Conservation (phyloP, 176 grass and related monocot genomes). For the Tillandsia fasciculata region DNA sequence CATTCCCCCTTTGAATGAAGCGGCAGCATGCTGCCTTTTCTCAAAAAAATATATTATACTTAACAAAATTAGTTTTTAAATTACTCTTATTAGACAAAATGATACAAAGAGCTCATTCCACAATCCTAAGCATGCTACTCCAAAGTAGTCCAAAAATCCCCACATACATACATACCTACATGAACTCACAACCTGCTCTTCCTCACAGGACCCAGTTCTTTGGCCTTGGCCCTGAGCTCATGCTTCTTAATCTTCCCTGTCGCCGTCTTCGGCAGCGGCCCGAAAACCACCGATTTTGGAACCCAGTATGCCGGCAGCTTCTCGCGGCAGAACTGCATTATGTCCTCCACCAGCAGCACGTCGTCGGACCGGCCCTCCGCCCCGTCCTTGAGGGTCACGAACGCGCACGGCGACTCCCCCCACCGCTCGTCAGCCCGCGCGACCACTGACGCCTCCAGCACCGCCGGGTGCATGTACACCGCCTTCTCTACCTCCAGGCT, state of each 20-base stretch:
- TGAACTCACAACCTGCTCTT: no score
- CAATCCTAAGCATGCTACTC: no score
- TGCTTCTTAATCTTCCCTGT: constrained; percentile 24
- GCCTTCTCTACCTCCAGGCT: constrained; percentile 30
- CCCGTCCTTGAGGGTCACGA: constrained; percentile 25
- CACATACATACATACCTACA: no score
- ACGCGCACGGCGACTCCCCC: constrained; percentile 35
- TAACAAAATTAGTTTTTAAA: no score
- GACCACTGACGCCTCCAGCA: constrained; percentile 27
- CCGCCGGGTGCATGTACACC: constrained; percentile 18
- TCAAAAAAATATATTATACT: no score
- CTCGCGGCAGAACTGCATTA: constrained; percentile 20
- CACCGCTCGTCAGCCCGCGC: constrained; percentile 23
- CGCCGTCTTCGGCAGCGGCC: constrained; percentile 19
- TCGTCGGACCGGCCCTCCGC: neutral
- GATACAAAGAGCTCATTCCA: no score
- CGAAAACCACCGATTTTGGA: constrained; percentile 9
- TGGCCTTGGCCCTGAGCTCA: constrained; percentile 14
- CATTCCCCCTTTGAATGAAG: no score
- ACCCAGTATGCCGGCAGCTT: constrained; percentile 17
- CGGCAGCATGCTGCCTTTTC: no score
- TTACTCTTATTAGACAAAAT: no score
- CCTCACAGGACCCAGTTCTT: neutral
- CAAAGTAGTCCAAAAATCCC: no score
- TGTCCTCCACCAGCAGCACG: neutral